Conservation (phyloP, 805 yeast genomes). For the Ogataea glucozyma region DNA sequence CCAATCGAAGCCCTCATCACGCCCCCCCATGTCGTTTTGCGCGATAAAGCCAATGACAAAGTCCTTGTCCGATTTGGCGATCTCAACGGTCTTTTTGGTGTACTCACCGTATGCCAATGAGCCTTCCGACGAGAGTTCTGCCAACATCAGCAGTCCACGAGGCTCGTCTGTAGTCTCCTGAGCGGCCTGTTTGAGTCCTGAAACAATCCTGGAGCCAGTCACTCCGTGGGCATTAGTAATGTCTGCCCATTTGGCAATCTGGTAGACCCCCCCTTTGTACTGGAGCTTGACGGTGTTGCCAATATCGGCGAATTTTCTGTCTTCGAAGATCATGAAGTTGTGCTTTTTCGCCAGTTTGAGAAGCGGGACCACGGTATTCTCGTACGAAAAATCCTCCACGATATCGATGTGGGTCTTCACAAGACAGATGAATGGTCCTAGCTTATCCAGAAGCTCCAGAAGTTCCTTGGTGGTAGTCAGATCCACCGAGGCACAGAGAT, state of each 20-base stretch:
- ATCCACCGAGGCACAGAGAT: conserved; percentile 93
- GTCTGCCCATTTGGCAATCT: conserved; percentile 92
- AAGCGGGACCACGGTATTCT: conserved; percentile 75
- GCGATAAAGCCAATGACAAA: conserved; percentile 98
- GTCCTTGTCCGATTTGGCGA: conserved; percentile 77
- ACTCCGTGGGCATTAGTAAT: conserved; percentile 98
- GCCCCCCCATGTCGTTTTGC: conserved; percentile 82
- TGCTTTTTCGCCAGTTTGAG: conserved; percentile 73
- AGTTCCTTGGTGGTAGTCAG: conserved; percentile 80
- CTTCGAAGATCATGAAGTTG: conserved; percentile 91
- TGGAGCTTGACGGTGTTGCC: conserved; percentile 97
- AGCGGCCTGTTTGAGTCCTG: conserved; percentile 82
- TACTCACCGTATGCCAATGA: conserved; percentile 91
- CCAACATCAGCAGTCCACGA: conserved; percentile 90
- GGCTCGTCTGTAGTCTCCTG: conserved; percentile 72
- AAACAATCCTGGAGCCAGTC: conserved; percentile 91
- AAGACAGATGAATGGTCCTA: conserved; percentile 90
- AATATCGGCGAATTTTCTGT: conserved; percentile 96
- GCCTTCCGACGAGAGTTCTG: conserved; percentile 93
- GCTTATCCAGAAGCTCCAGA: conserved; percentile 64
- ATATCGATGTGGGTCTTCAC: conserved; percentile 95
- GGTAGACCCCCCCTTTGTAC: conserved; percentile 85
- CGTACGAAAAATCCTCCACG: conserved; percentile 83
- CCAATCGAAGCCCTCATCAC: conserved; percentile 90
- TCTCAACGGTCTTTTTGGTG: conserved; percentile 83